A percentile compares a stretch with the other conserved stretches of the same genome.
These are phyloP conservation scores for Xylaria telfairii DNA, from an alignment of 495 filamentous ascomycete genomes.

Conservation along the genomic window DNA sequence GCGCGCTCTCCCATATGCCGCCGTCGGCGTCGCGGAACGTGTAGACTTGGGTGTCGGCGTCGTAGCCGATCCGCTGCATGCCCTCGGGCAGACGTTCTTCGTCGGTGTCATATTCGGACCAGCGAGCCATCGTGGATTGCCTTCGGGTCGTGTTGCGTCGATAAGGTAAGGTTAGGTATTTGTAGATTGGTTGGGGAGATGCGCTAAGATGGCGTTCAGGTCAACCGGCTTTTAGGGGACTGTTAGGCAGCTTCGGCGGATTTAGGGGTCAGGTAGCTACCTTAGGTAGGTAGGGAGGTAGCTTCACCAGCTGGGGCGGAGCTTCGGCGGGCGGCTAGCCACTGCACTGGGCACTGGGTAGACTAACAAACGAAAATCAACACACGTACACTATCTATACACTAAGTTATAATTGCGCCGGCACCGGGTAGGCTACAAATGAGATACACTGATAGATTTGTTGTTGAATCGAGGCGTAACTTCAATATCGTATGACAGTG, in stretches of 20 bases:
- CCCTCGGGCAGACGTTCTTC: conserved; percentile 59
- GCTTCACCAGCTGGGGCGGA: neutral
- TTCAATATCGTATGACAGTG: neutral
- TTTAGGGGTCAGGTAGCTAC: neutral
- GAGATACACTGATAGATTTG: neutral
- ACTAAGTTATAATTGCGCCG: neutral
- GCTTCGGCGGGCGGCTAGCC: neutral
- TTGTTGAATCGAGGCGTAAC: neutral
- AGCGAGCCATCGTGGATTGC: conserved; percentile 45
- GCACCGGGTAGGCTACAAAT: neutral
- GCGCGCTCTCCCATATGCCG: conserved; percentile 49
- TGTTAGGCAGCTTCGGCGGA: neutral
- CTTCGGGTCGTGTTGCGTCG: neutral
- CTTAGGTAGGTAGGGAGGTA: too few relatives aligned
- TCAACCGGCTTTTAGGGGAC: neutral
- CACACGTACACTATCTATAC: neutral
- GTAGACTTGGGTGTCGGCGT: conserved; percentile 58
- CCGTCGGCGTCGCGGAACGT: conserved; percentile 53
- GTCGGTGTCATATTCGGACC: conserved; percentile 54
- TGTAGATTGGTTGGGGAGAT: neutral
- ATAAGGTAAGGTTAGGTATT: neutral
- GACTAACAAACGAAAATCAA: neutral
- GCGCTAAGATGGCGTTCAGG: conserved; percentile 4
- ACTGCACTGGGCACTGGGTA: neutral
- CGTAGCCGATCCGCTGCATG: conserved; percentile 60